Percentiles rank a stretch among this genome's conserved stretches.
Evolutionary conservation across 2,329 filamentous ascomycete species (phyloP).

Genomic region (Chaetothyriales sp.): DNA sequence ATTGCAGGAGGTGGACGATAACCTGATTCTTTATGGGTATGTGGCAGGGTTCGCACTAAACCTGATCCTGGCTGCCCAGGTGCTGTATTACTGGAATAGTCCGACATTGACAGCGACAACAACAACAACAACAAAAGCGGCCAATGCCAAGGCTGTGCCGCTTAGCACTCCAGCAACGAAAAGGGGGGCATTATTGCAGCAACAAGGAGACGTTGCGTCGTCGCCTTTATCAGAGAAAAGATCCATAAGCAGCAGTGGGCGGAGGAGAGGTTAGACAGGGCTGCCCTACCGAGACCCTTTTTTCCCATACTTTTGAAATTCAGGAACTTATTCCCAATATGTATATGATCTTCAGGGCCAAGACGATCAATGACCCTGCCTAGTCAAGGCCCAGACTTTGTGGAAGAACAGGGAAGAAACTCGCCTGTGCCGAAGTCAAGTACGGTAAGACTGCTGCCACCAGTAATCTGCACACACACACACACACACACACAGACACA

Average conservation of each 20-base stretch:
- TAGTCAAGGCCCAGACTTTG: too few relatives aligned
- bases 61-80: conserved; percentile 68
- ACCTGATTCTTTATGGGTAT: conserved; percentile 89
- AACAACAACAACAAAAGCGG: conserved; percentile 14
- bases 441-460: background rate
- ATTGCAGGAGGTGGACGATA: conserved; percentile 90
- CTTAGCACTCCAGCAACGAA: conserved; percentile 4
- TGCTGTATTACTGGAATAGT: conserved; percentile 91
- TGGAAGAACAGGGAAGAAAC: too few relatives aligned
- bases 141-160: conserved; percentile 13
- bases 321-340: background rate
- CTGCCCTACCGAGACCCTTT: background rate
- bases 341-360: background rate
- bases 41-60: conserved; percentile 85
- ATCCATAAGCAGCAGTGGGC: conserved; percentile 12
- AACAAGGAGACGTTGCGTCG: conserved; percentile 9
- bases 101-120: too few relatives aligned
- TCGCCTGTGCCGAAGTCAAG: background rate
- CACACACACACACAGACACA: too few relatives aligned
- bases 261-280: conserved; percentile 7
- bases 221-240: conserved; percentile 2
- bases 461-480: too few relatives aligned
- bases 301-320: background rate
- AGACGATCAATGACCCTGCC: background rate
- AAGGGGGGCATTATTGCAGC: conserved; percentile 4